phyloP scores from a whole-genome alignment of 805 yeast species.

The Ogataea salicorniae region DNA sequence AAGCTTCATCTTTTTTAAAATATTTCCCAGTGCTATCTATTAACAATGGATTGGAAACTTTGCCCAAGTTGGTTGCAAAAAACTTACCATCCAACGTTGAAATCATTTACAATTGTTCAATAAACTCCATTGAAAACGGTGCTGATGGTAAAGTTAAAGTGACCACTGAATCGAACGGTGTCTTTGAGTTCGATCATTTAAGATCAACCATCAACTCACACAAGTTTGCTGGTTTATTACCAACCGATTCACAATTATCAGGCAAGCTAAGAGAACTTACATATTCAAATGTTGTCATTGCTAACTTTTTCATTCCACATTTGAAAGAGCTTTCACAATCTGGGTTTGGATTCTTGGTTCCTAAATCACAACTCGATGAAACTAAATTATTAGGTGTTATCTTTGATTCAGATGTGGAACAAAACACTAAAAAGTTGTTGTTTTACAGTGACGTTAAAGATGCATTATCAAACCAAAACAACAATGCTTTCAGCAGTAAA shows the following conservation, averaged over 20 bases:
- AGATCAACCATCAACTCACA: slow-evolving; percentile 53
- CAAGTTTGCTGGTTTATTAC: slow-evolving; percentile 32
- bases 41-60: slow-evolving; percentile 46
- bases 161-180: slow-evolving; percentile 7
- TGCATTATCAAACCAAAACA: slow-evolving; percentile 4
- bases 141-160: slow-evolving; percentile 14
- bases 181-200: slow-evolving; percentile 44
- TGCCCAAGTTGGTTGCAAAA: slow-evolving; percentile 41
- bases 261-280: slow-evolving; percentile 21
- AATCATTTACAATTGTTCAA: slow-evolving; percentile 28
- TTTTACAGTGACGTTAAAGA: slow-evolving; percentile 16
- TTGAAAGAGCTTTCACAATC: slow-evolving; percentile 33
- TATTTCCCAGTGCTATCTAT: slow-evolving; percentile 60
- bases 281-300: slow-evolving; percentile 54
- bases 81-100: slow-evolving; percentile 40
- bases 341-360: slow-evolving; percentile 90
- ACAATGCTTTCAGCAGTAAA: background rate
- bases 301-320: slow-evolving; percentile 58
- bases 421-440: slow-evolving; percentile 33
- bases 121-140: slow-evolving; percentile 14
- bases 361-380: slow-evolving; percentile 39
- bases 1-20: slow-evolving; percentile 36
- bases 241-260: slow-evolving; percentile 5
- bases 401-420: slow-evolving; percentile 82
- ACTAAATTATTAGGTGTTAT: slow-evolving; percentile 77